A percentile compares a stretch with the other conserved stretches of the same genome.
These are phyloP conservation scores for Gossypium aridum DNA, from an alignment of 441 rosid genomes.

Conservation along the genomic window DNA sequence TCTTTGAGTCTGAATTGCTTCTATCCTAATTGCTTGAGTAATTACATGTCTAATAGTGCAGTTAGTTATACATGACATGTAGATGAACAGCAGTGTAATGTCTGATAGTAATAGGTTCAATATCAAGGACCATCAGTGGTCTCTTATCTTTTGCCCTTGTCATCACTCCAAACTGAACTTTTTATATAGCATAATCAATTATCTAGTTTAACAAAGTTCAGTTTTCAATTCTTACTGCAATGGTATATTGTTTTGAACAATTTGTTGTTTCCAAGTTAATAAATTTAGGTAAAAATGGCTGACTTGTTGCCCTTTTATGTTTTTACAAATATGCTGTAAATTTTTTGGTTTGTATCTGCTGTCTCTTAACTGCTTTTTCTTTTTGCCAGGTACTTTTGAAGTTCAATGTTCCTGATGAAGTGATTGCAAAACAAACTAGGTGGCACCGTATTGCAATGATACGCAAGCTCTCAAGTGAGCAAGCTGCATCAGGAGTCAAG, in stretches of 20 bases:
- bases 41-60: background rate
- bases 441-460: constrained; percentile 99
- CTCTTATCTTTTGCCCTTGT: background rate
- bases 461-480: constrained; percentile 98
- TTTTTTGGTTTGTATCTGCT: background rate
- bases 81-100: background rate
- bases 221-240: background rate
- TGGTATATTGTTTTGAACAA: background rate
- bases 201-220: background rate
- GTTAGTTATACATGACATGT: background rate
- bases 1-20: background rate
- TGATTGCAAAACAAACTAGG: constrained; percentile 87
- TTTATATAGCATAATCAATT: background rate
- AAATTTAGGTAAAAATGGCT: background rate
- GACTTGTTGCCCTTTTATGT: background rate
- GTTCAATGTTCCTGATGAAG: constrained; percentile 89
- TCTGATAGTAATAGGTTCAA: background rate
- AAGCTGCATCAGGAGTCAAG: constrained; percentile 94
- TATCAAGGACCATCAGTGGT: constrained; percentile 1
- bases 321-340: background rate
- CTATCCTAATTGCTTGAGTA: background rate
- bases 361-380: constrained; percentile 5
- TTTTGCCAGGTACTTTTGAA: constrained; percentile 79
- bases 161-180: background rate
- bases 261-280: background rate